Percentiles rank a stretch among this genome's conserved stretches.
These are phyloP conservation scores for Climacium dendroides DNA, from an alignment of 225 moss, liverwort and hornwort genomes.

Conservation along the genomic window DNA sequence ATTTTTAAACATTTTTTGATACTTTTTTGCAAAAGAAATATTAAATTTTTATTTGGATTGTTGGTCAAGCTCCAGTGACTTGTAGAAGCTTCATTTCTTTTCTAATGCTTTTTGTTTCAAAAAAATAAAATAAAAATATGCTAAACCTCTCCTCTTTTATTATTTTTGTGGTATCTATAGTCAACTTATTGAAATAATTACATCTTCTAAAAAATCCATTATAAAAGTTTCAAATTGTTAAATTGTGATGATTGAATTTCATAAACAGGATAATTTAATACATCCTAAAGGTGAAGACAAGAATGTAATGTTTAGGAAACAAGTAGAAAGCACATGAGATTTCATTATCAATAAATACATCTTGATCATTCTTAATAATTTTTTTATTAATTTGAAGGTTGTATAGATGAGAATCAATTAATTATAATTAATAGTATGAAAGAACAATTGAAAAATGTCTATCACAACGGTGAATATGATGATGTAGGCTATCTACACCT, in stretches of 20 bases:
- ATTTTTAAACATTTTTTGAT: too few relatives aligned
- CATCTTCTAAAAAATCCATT: background rate
- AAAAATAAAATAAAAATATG: too few relatives aligned
- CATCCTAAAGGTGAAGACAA: background rate
- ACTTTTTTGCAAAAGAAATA: too few relatives aligned
- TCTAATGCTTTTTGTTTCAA: too few relatives aligned
- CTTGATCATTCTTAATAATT: background rate
- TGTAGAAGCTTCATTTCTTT: too few relatives aligned
- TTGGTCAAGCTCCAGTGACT: too few relatives aligned
- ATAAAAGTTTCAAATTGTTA: background rate
- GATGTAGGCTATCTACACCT: background rate
- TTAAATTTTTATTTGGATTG: too few relatives aligned
- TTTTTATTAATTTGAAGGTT: background rate
- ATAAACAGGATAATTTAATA: too few relatives aligned
- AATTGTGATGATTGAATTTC: too few relatives aligned
- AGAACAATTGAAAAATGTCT: background rate
- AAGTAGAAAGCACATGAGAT: background rate
- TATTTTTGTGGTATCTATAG: background rate
- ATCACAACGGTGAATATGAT: background rate
- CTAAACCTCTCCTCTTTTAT: background rate
- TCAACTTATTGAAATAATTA: background rate
- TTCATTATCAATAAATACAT: background rate
- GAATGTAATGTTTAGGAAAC: background rate
- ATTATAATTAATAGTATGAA: background rate
- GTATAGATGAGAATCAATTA: fast-evolving